These are phyloP conservation scores for Macrotyloma uniflorum DNA, from an alignment of 306 rosid species.

Conservation along the genomic window DNA sequence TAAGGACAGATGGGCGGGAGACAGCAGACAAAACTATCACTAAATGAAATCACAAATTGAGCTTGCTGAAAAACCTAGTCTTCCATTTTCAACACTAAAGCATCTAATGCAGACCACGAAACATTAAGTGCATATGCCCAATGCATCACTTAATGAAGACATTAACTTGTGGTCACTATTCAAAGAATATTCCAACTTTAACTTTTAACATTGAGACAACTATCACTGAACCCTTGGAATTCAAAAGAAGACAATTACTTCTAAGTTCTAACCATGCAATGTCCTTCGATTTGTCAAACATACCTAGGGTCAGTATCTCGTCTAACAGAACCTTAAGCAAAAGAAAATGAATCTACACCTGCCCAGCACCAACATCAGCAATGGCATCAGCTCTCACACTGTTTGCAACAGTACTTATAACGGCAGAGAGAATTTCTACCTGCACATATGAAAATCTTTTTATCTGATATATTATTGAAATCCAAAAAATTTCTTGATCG, in stretches of 20 bases:
- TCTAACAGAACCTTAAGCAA: conserved; percentile 23
- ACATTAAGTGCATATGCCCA: not conserved
- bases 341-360: conserved; percentile 56
- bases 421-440: conserved; percentile 84
- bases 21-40: conserved; percentile 21
- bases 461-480: conserved; percentile 10
- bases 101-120: conserved; percentile 4
- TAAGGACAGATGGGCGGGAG: not conserved
- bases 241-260: conserved; percentile 27
- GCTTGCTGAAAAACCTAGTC: not conserved
- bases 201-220: conserved; percentile 13
- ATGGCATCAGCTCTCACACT: conserved; percentile 58
- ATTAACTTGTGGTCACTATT: not conserved
- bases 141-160: conserved; percentile 8
- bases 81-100: conserved; percentile 3
- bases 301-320: conserved; percentile 16
- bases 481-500: conserved; percentile 31
- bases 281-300: conserved; percentile 23
- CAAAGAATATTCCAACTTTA: conserved; percentile 11
- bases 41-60: conserved; percentile 4
- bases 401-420: conserved; percentile 58
- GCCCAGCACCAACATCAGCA: conserved; percentile 95
- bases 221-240: not conserved
- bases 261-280: not conserved
- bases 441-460: conserved; percentile 39